phyloP scores from a whole-genome alignment of 2,329 filamentous ascomycete species.

The Ophiostoma sp. region DNA sequence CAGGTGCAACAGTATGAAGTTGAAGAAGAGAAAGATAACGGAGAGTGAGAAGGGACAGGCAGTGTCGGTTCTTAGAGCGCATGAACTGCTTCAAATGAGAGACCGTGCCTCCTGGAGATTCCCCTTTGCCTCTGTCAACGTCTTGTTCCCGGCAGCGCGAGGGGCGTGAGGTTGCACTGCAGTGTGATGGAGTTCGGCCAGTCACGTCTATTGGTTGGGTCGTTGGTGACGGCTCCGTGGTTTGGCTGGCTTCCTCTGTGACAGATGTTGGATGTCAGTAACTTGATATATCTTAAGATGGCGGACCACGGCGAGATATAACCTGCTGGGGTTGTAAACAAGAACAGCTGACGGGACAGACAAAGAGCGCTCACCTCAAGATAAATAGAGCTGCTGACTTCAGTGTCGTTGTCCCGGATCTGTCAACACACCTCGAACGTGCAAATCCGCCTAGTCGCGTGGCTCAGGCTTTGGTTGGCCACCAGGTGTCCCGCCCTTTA shows the following conservation, averaged over 20 bases:
- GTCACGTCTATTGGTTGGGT: neutral
- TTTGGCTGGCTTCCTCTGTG: too few relatives aligned
- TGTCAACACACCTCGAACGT: neutral
- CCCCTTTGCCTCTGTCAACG: neutral
- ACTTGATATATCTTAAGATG: neutral
- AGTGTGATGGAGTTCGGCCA: neutral
- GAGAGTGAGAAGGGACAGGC: neutral
- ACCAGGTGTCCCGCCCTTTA: neutral
- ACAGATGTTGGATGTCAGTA: neutral
- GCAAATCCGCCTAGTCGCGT: neutral
- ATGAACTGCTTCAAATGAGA: slow-evolving; percentile 5
- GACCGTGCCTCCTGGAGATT: neutral
- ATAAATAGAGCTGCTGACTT: neutral
- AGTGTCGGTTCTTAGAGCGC: neutral
- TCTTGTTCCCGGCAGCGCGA: neutral
- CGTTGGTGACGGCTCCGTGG: neutral
- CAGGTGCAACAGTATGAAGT: neutral
- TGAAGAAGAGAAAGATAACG: neutral
- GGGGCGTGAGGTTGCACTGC: slow-evolving; percentile 1
- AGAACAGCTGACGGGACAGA: neutral
- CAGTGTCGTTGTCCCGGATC: neutral
- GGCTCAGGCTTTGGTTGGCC: slow-evolving; percentile 5
- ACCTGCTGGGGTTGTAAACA: neutral
- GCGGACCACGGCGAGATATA: neutral
- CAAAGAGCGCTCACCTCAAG: neutral